Base-by-base conservation (phyloP, 2,329 filamentous ascomycete genomes). In the Gaeumannomyces tritici region DNA sequence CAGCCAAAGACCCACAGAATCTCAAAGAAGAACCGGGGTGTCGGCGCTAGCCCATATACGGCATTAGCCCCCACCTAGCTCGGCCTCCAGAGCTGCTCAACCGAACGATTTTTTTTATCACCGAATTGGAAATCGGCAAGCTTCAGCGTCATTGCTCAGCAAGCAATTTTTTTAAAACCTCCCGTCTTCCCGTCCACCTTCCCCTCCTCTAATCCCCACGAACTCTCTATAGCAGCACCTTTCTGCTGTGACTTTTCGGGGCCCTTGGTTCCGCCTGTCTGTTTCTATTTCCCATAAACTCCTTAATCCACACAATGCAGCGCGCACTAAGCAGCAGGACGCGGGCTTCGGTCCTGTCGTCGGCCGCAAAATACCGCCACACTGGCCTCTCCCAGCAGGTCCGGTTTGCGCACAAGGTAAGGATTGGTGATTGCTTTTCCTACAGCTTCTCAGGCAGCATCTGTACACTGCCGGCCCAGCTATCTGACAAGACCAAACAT, bases 351-450 rank as follows among this genome's bases (percentile, higher is more conserved):
- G 86, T 88, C 82, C 86, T 93, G 67, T 84, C 89, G 74, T 84
- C 83, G 75, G 77, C 80, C 33, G 79, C 80, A 70, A 85, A 84
- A 74, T 82, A 88, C 76, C 86, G 87, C 71, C 80, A 87, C 72
- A 77, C 84, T 72, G 83, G 85, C 70, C 77, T 91, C 71, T 82
- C 91, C 70, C 91, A 96, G 78, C 93, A 98, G 82, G 86, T 96
- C 77, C 87, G 95, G 75, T 99, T 96, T 76, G 91, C 93, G 69
- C 93, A 98, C 86, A 98, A 98, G 91, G 92, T 96, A 83, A 60
- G 81, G 71, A 60, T 59, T 9, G 15, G 8, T 6, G 24, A 2
- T 27, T 56, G 15, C 33, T 59, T 18, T 59, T 15, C 28, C 26
- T 2, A 15, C 33, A 35, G 33, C 33, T 35, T 35, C 2, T 12